A percentile compares a stretch with the other conserved stretches of the same genome.
phyloP scores from a whole-genome alignment of 108 stramenopile species.

The Cyclotella cryptica region DNA sequence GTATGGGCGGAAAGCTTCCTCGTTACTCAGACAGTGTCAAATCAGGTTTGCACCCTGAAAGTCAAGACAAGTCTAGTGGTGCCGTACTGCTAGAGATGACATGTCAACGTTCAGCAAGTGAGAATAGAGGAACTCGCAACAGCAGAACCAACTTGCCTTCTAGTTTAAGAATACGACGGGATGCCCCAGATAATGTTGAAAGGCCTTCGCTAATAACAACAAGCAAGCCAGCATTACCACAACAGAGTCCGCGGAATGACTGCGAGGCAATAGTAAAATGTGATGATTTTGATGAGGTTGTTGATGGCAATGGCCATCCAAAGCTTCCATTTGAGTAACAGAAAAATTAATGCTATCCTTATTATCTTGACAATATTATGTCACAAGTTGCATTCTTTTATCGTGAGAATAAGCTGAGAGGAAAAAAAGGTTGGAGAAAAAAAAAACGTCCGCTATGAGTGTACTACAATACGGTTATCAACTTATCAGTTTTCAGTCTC shows the following conservation, averaged over 20 bases:
- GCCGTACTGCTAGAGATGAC: conserved; percentile 13
- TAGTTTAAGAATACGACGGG: conserved; percentile 20
- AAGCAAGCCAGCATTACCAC: conserved; percentile 32
- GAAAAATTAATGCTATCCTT: too few relatives aligned
- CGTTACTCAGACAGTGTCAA: not conserved
- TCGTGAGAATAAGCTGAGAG: too few relatives aligned
- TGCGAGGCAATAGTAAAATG: not conserved
- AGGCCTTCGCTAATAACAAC: conserved; percentile 16
- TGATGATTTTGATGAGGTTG: too few relatives aligned
- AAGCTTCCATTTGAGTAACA: too few relatives aligned
- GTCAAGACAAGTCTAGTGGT: not conserved
- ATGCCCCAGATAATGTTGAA: conserved; percentile 29
- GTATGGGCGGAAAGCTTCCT: conserved; percentile 36
- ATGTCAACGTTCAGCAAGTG: not conserved
- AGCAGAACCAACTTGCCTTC: conserved; percentile 5
- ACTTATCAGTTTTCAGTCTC: too few relatives aligned
- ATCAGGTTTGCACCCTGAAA: not conserved
- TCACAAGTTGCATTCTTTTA: too few relatives aligned
- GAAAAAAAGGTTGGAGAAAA: too few relatives aligned
- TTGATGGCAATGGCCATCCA: too few relatives aligned
- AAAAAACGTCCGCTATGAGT: too few relatives aligned
- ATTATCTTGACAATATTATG: too few relatives aligned
- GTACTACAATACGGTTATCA: too few relatives aligned
- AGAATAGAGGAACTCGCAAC: not conserved
- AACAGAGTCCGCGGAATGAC: conserved; percentile 15